Base-by-base conservation (phyloP, 78 protist species). In the Salpingoeca rosetta region DNA sequence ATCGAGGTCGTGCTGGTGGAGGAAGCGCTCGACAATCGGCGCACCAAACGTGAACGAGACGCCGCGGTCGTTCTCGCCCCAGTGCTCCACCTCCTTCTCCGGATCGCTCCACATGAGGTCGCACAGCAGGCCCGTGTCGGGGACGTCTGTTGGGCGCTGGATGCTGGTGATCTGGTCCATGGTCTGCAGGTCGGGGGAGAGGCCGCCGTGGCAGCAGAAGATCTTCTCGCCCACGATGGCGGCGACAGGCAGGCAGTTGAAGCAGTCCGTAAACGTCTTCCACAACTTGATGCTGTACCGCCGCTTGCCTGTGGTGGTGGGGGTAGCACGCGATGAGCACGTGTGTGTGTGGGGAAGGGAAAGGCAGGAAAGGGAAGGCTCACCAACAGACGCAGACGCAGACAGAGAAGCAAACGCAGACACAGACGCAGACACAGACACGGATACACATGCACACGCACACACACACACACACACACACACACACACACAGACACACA, bases 151-250 rank as follows among this genome's bases (percentile, higher is more conserved):
- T 3, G 99, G 99, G 22, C 99, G 90, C 57, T 75, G 42, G 85
- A 97, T 78, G 37, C 94, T 85, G 38, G 95, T 56, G 81, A 99
- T 90, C 85, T 98, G 98, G 0, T 94, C 96, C 97, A 96, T 89
- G 41, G 90, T 31, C 77, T 91, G 82, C 38, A 98, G 96, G 89
- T 98, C 98, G 25, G 99, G 99, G 7, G 98, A 94, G 40, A 98
- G 92, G 82, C 99, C 99, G 36, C 99, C 99, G 87, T 98, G 99
- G 92, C 94, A 94, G 94, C 99, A 98, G 84, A 97, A 92, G 91
- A 98, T 97, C 91, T 96, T 96, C 84, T 98, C 99, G 87, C 94
- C 99, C 1, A 99, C 92, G 85, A 97, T 88, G 31, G 99, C 99
- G 2, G 98, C 97, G 22, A 98, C 90, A 82, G 99, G 99, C 80